These are phyloP conservation scores for Prillingera fragicola DNA, from an alignment of 1,284 basidiomycete genomes.

Conservation along the genomic window DNA sequence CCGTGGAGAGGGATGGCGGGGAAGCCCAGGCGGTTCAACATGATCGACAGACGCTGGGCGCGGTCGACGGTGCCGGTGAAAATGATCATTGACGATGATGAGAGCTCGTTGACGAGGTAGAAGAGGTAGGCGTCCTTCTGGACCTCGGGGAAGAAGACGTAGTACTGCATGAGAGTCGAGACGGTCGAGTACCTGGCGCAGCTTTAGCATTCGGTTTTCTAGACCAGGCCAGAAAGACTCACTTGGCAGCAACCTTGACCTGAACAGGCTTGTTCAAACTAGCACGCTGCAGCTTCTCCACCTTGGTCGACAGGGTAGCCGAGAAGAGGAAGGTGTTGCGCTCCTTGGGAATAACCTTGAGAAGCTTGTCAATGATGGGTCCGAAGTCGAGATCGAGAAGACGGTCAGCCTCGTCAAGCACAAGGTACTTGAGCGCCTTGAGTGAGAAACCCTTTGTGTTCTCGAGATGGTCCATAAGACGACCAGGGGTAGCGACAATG, in stretches of 20 bases:
- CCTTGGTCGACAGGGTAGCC: conserved; percentile 99
- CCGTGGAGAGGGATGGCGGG: conserved; percentile 94
- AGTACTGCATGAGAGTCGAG: conserved; percentile 90
- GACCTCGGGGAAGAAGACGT: conserved; percentile 86
- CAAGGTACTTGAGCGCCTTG: conserved; percentile 80
- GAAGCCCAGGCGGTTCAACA: conserved; percentile 86
- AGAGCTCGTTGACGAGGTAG: conserved; percentile 81
- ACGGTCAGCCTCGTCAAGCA: conserved; percentile 95
- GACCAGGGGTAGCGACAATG: conserved; percentile 94
- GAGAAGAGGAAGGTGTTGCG: conserved; percentile 95
- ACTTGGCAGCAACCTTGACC: conserved; percentile 92
- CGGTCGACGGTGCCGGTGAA: conserved; percentile 96
- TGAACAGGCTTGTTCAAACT: conserved; percentile 90
- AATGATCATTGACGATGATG: conserved; percentile 89
- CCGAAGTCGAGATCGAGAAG: conserved; percentile 97
- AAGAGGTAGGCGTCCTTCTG: conserved; percentile 91
- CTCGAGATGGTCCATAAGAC: conserved; percentile 91
- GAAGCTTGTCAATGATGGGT: conserved; percentile 91
- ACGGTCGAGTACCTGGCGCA: conserved; percentile 84
- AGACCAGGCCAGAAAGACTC: conserved; percentile 38
- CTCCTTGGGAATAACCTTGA: conserved; percentile 92
- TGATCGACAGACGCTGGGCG: conserved; percentile 81
- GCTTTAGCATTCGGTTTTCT: neutral
- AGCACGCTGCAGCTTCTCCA: conserved; percentile 95
- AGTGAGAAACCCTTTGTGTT: conserved; percentile 97